Conservation (phyloP, 371 early-diverging fungal species). For the Massospora cicadina region DNA sequence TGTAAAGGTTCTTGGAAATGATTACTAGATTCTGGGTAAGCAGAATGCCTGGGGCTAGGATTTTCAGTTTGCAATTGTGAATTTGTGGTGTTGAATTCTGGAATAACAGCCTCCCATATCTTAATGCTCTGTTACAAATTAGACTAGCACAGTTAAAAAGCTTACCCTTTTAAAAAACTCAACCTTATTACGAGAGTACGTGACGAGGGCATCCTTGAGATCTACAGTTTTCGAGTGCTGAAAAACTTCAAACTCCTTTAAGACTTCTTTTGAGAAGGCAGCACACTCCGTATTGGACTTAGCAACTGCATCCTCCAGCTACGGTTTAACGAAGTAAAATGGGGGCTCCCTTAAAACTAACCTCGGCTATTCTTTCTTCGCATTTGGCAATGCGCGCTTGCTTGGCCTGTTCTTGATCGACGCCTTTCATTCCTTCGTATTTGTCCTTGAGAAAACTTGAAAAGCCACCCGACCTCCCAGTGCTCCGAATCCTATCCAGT, state of each 20-base stretch:
- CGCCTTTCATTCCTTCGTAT: conserved; percentile 74
- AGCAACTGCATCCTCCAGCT: conserved; percentile 69
- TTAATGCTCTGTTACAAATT: conserved; percentile 21
- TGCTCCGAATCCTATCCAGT: conserved; percentile 33
- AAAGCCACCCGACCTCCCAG: conserved; percentile 35
- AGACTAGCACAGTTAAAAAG: background rate
- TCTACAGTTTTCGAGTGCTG: conserved; percentile 57
- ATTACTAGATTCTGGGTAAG: background rate
- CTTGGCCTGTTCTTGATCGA: conserved; percentile 63
- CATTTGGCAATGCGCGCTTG: conserved; percentile 54
- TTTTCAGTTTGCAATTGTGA: background rate
- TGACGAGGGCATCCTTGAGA: conserved; percentile 48
- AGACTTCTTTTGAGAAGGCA: conserved; percentile 60
- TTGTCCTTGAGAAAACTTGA: conserved; percentile 68
- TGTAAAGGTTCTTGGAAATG: background rate
- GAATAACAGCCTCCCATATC: conserved; percentile 49
- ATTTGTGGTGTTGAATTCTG: conserved; percentile 25
- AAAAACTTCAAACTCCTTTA: conserved; percentile 64
- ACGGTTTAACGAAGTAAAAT: background rate
- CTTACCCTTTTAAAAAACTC: conserved; percentile 57
- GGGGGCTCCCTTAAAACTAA: conserved; percentile 14
- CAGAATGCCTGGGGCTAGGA: background rate
- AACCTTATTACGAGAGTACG: conserved; percentile 54
- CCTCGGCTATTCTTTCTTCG: conserved; percentile 55
- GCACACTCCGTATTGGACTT: conserved; percentile 43